phyloP scores from a whole-genome alignment of 352 stramenopile species.

The Phytophthora meadii region DNA sequence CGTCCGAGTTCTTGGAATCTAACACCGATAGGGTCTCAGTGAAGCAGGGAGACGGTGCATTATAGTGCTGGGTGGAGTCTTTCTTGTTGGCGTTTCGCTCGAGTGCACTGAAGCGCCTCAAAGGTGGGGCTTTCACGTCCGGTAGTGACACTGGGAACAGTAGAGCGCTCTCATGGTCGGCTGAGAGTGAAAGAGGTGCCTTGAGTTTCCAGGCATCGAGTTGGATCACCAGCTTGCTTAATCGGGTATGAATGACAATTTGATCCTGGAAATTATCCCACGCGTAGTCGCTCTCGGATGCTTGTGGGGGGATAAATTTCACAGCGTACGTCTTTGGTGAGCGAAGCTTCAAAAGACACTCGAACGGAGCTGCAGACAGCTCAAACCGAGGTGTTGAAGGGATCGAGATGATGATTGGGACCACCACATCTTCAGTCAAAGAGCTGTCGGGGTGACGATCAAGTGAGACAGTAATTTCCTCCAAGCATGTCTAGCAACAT shows the following conservation, averaged over 20 bases:
- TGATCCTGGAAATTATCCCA: constrained; percentile 79
- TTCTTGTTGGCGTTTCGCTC: constrained; percentile 29
- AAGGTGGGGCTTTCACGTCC: constrained; percentile 48
- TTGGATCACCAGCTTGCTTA: constrained; percentile 52
- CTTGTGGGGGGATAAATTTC: constrained; percentile 46
- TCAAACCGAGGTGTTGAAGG: constrained; percentile 61
- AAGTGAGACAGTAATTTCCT: constrained; percentile 27
- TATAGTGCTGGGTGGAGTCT: constrained; percentile 3
- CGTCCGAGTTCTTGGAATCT: constrained; percentile 4
- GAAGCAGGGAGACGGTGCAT: constrained; percentile 4
- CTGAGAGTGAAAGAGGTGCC: neutral
- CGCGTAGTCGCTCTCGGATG: constrained; percentile 52
- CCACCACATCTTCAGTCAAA: neutral
- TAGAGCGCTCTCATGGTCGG: constrained; percentile 4
- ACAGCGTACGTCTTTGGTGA: constrained; percentile 35
- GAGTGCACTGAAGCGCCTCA: constrained; percentile 69
- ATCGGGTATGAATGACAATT: constrained; percentile 62
- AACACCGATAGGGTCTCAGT: neutral
- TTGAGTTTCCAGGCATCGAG: constrained; percentile 42
- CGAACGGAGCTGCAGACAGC: constrained; percentile 17
- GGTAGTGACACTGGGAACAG: constrained; percentile 40
- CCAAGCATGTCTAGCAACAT: constrained; percentile 6
- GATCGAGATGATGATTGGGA: constrained; percentile 60
- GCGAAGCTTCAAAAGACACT: constrained; percentile 29
- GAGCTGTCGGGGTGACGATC: constrained; percentile 2